Base-by-base conservation (phyloP, 2,329 filamentous ascomycete species). In the Venturia effusa region DNA sequence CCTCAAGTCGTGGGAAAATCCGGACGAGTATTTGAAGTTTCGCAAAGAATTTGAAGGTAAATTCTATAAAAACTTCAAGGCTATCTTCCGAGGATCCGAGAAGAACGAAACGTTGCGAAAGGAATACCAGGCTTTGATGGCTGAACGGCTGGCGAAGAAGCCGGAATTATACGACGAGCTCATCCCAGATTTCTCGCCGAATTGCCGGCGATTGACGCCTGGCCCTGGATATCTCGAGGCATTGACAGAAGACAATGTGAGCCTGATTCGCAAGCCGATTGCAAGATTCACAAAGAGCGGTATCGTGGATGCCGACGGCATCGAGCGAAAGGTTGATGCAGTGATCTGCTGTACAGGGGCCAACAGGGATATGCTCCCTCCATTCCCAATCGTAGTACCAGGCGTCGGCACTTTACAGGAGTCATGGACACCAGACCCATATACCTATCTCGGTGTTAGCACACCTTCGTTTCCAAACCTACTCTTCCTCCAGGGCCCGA, bases 401-500 rank as follows among this genome's bases (percentile, higher is more conserved):
- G 39, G 55, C 22, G 32, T 62, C 24, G 40, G 54, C 4, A 59
- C 15, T 37, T 40, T 64, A 22, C 30, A 34, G 8, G 39, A 64
- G 13, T 27, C 54, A 13, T 64, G 62, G 62, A 61, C 22, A 24
- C 40, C 48, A 39, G 39, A 48, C 19, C 27, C 62, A 4, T 48
- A 64, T 27, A 64, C 54, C 0, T 90, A 90, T 68, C 75, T 89
- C 6, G 87, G 87, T 0, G 68, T 86, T 1, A 82, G 83, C 0
- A 83, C 84, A 0, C 86, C 87, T 0, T 83, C 81, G 0, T 89
- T 89, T 66, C 87, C 87, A 0, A 90, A 90, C 67, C 74, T 89
- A 0, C 77, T 88, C 32, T 48, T 64, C 22, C 10, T 64, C 10
- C 54, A 61, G 7, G 62, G 62, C 15, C 62, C 62, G 3, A 62